Base-by-base conservation (phyloP, 768 basidiomycete species). In the Glaciozyma martinii region DNA sequence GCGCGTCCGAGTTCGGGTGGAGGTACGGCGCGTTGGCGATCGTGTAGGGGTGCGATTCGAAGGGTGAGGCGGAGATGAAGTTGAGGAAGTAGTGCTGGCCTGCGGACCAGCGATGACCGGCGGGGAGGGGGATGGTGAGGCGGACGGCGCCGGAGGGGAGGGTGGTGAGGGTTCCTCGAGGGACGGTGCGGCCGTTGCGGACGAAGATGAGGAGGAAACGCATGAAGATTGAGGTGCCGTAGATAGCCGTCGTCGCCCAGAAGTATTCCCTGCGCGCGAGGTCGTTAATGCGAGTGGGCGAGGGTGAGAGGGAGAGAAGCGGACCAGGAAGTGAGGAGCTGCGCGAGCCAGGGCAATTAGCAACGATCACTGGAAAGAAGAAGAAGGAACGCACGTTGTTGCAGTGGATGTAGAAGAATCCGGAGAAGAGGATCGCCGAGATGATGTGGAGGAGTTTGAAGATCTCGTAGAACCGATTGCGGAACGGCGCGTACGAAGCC, bases 321-420 rank as follows among this genome's bases (percentile, higher is more conserved):
- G 37, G 37, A 40, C 37, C 3, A 23, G 29, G 15, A 32, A 1
- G 25, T 3, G 23, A n/a, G 23, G 25, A 25, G 44, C 27, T 4
- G 12, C 21, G n/a, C n/a, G n/a, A 53, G 50, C 5, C 37, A 25
- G 21, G 8, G 3, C 29, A 9, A 12, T 49, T 49, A 49, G 47
- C 25, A 19, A 19, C 9, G 47, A 6, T 9, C 21, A 12, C 3
- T 21, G 53, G 32, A 63, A 57, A 13, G n/a, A 40, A 13, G 12
- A 40, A 13, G 12, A 13, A 40, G 37, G 37, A 40, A 40, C 37
- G 37, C 25, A 68, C 59, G 19, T 59, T 60, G 58, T 74, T 73
- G 63, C 71, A 74, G 63, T 75, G 74, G 27, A 72, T 63, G 66
- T 71, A 75, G 69, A 75, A 74, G 61, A 74, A 74, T 2, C 59